Evolutionary conservation across 768 basidiomycete genomes (phyloP).

Genomic region (Clathrus columnatus): DNA sequence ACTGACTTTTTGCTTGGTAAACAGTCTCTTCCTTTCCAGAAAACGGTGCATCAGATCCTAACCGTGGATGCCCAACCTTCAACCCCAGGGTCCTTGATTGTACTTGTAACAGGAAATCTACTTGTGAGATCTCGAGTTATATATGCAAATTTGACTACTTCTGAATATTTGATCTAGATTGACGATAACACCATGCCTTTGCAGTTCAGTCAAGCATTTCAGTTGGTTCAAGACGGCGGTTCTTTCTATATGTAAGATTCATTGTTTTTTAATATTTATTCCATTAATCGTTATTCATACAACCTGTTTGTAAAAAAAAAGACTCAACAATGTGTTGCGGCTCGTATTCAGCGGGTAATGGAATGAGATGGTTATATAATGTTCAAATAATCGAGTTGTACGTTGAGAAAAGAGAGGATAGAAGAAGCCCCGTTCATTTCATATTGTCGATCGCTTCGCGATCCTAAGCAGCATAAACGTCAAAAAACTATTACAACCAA

Average conservation of each 20-base stretch:
- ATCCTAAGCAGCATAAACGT: too few species aligned
- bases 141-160: background rate
- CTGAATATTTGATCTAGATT: conserved; percentile 39
- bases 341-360: conserved; percentile 49
- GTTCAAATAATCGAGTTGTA: background rate
- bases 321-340: conserved; percentile 87
- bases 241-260: conserved; percentile 76
- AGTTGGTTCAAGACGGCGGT: conserved; percentile 65
- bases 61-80: conserved; percentile 90
- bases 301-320: conserved; percentile 25
- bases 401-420: background rate
- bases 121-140: conserved; percentile 39
- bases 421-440: background rate
- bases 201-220: conserved; percentile 89
- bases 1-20: background rate
- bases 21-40: conserved; percentile 71
- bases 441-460: background rate
- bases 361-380: too few species aligned
- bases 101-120: conserved; percentile 84
- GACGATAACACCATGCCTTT: conserved; percentile 76
- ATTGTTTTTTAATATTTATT: background rate
- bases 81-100: conserved; percentile 51
- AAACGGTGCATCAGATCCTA: conserved; percentile 70
- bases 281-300: background rate
- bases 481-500: too few species aligned